Percentiles rank a stretch among this genome's conserved stretches.
phyloP scores from a whole-genome alignment of 2,329 filamentous ascomycete species.

The Ascomycota sp. region DNA sequence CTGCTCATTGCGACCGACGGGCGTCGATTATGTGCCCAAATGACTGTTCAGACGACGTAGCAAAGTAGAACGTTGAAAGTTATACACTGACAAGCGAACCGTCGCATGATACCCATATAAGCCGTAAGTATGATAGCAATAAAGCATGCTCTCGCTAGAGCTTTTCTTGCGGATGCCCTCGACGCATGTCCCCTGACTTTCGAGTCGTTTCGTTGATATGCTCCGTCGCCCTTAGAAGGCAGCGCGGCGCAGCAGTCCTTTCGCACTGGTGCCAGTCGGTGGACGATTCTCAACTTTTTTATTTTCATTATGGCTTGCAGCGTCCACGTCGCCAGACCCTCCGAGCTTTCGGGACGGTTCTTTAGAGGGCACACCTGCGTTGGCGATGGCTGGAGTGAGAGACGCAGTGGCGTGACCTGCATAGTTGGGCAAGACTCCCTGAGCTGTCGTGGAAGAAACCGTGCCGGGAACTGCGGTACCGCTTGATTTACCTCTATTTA shows the following conservation, averaged over 20 bases:
- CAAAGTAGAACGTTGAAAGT: conserved; percentile 6
- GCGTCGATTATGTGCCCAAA: not conserved
- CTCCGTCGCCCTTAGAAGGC: conserved; percentile 1
- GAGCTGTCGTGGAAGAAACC: conserved; percentile 29
- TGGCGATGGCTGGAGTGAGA: conserved; percentile 21
- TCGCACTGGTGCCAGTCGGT: conserved; percentile 7
- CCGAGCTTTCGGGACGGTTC: conserved; percentile 7
- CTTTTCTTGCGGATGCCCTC: conserved; percentile 2
- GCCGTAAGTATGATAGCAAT: conserved; percentile 12
- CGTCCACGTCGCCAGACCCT: conserved; percentile 5
- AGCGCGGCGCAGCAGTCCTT: conserved; percentile 1
- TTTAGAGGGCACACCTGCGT: conserved; percentile 13
- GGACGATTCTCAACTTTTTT: conserved; percentile 24
- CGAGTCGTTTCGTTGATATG: conserved; percentile 1
- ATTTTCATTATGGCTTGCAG: conserved; percentile 8
- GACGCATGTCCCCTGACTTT: not conserved
- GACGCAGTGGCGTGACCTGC: conserved; percentile 29
- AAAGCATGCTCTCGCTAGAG: conserved; percentile 10
- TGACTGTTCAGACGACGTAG: conserved; percentile 4
- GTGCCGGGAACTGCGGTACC: conserved; percentile 22
- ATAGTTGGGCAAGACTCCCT: conserved; percentile 31
- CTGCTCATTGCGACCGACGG: not conserved
- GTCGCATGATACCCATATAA: conserved; percentile 9
- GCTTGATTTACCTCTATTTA: conserved; percentile 29
- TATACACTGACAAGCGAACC: conserved; percentile 4